Base-by-base conservation (phyloP, 1,284 basidiomycete species). In the Microbotryum lychnidis-dioicae region DNA sequence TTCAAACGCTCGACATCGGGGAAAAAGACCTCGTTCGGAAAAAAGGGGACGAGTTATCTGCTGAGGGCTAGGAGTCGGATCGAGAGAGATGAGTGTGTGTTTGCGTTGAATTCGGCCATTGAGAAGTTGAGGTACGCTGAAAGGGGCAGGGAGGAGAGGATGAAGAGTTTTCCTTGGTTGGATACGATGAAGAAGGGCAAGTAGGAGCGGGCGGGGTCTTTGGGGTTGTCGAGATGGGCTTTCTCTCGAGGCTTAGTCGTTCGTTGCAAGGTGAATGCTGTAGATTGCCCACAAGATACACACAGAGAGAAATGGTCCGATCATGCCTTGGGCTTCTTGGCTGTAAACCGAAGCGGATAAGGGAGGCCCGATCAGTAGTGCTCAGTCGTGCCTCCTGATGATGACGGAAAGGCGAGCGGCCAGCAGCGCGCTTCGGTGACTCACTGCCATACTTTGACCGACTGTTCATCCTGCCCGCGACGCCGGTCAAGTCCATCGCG, bases 381-480 rank as follows among this genome's bases (percentile, higher is more conserved):
- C 3, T 31, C 31, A 31, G 9, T 10, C 31, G 31, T 31, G 6
- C 9, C 31, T 1, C 9, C 31, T 1, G 27, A 31, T 31, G 31
- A 31, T 9, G 31, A 1, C 8, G 23, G 29, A 16, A 6, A 3
- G 23, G 3, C 25, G 31, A 6, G 20, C 44, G 10, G 14, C 42
- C 46, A 27, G 29, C 46, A 27, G 29, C 29, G n/a, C 25, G 31
- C 61, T 31, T 55, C 12, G 21, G 54, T 56, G 12, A 81, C 84
- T 68, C 76, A 92, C 91, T 87, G 76, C 88, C 96, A 74, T 97
- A 99, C 82, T 87, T 89, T 79, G 91, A 97, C 65, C 96, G 82
- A 48, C 87, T 83, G 16, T 82, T 84, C 55, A 81, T 81, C 71
- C 96, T 81, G 61, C 87, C 88, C 4, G 90, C 88, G 3, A 99